These are phyloP conservation scores for Fusarium fujikuroi DNA, from an alignment of 2,329 filamentous ascomycete genomes.

Conservation along the genomic window DNA sequence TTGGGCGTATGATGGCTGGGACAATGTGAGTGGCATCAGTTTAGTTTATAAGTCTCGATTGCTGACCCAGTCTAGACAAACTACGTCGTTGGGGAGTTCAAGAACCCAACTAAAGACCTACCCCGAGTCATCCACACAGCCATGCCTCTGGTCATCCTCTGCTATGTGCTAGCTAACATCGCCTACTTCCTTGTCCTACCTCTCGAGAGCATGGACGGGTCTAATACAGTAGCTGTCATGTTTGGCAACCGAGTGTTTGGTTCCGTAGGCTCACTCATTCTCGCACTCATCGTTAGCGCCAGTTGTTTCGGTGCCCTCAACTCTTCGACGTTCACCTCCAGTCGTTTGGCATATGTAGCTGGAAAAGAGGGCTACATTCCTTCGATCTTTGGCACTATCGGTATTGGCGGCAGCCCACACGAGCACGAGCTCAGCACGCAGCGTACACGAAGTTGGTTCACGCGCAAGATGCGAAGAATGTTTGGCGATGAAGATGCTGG, in stretches of 20 bases:
- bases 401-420: constrained; percentile 65
- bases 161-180: constrained; percentile 90
- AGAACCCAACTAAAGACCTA: constrained; percentile 88
- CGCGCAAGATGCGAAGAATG: constrained; percentile 67
- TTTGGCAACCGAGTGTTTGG: constrained; percentile 94
- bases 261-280: constrained; percentile 79
- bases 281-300: constrained; percentile 89
- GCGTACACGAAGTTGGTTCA: constrained; percentile 65
- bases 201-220: constrained; percentile 79
- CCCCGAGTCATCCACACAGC: constrained; percentile 96
- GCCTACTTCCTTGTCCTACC: constrained; percentile 96
- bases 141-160: constrained; percentile 91
- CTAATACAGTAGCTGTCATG: constrained; percentile 94
- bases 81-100: constrained; percentile 97
- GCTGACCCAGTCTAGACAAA: constrained; percentile 74
- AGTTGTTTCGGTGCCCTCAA: constrained; percentile 96
- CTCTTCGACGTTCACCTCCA: constrained; percentile 91
- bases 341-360: constrained; percentile 90
- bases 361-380: constrained; percentile 96
- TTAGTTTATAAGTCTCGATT: background rate
- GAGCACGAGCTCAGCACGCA: constrained; percentile 55
- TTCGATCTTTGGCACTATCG: constrained; percentile 82
- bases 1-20: constrained; percentile 99
- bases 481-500: constrained; percentile 82
- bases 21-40: constrained; percentile 75